Conservation (phyloP, 1,139 yeast genomes). For the Magnusiomyces tetraspermus region DNA sequence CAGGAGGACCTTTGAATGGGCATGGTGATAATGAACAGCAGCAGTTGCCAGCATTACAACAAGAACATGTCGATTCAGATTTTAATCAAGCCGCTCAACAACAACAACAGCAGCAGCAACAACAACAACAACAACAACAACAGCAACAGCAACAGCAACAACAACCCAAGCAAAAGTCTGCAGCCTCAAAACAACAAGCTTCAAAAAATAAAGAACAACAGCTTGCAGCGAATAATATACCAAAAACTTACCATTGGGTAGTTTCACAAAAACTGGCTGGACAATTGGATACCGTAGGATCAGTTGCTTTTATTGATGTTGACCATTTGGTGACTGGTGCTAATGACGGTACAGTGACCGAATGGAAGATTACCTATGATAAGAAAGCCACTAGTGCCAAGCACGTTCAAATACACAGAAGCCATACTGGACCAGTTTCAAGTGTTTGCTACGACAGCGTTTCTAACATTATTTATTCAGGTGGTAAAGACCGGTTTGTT, state of each 20-base stretch:
- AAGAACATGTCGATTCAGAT: constrained; percentile 1
- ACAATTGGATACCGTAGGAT: constrained; percentile 16
- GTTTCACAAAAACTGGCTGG: constrained; percentile 6
- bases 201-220: neutral
- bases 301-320: constrained; percentile 14
- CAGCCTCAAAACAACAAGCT: constrained; percentile 1
- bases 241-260: constrained; percentile 3
- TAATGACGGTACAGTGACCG: constrained; percentile 21
- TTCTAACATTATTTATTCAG: constrained; percentile 19
- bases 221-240: no score
- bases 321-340: constrained; percentile 18
- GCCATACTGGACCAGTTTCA: constrained; percentile 21
- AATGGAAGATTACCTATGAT: constrained; percentile 17
- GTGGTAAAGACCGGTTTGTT: constrained; percentile 21
- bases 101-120: no score
- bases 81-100: neutral
- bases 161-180: constrained; percentile 6
- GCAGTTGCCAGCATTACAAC: constrained; percentile 1
- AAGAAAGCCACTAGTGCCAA: constrained; percentile 7
- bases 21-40: neutral
- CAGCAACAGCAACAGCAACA: no score
- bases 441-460: constrained; percentile 19
- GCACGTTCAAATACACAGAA: constrained; percentile 14
- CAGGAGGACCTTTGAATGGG: no score
- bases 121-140: no score